Evolutionary conservation across 83 land plant species (phyloP), one percentile per base, ranked within the genome.

Genomic region (Larix sibirica): DNA sequence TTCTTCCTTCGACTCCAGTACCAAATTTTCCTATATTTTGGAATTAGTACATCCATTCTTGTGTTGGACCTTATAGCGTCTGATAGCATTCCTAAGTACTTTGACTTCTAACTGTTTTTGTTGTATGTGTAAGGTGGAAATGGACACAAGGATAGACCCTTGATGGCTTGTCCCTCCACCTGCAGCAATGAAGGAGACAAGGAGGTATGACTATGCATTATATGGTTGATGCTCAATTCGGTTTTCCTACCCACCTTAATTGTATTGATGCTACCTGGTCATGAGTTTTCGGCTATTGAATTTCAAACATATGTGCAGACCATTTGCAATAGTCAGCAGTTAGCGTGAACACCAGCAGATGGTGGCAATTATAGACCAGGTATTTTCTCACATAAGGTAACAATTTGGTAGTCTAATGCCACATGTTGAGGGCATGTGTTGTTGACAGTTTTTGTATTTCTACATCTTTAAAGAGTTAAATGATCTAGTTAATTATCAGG

Each of bases 161-260:
- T 70, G 75, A 42, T 70, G 40, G 20, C 75, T 70, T 70, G 75
- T 38, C 75, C 47, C 17, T 70, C 75, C 21, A 70, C 47, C 47
- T 70, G 75, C 47, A 70, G 75, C 50, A 70, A 38, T 38, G 47
- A 70, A 38, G 75, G 75, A 70, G 75, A 70, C 75, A 70, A 70
- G 40, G 75, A 70, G 75, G 75, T 70, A 18, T 28, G 28, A 28
- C 28, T 28, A 28, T 13, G 4, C 42, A 38, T 40, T 33, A 38
- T n/a, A 70, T 67, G 75, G 75, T 70, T 70, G 75, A 70, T 38
- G 17, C 71, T 67, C 40, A 38, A 70, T 70, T 17, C 14, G 59
- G 59, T 13, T 56, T 44, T 56, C 59, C 9, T 31, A 36, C 17
- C 38, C 38, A 7, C 40, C 8, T 70, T 38, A 70, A n/a, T 70